Evolutionary conservation across 129 eudicot genomes (phyloP), one percentile per base, ranked within the genome.

Genomic region (Saussurea involucrata): DNA sequence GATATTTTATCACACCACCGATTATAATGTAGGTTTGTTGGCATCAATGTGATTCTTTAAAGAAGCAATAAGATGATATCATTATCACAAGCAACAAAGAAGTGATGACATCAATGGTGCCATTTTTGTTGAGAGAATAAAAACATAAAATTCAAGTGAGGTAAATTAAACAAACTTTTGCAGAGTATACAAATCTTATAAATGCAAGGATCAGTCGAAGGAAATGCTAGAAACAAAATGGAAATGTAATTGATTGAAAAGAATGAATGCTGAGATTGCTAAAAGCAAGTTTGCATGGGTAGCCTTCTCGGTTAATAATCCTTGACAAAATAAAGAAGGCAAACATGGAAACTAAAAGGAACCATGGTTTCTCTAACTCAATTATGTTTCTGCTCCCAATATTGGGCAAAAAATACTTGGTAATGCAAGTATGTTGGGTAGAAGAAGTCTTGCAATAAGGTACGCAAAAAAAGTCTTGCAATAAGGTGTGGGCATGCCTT

Each of bases 11-110:
- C 66, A 73, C 46, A 79, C 53, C 72, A 42, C 67, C 64, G 37
- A 37, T 82, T 79, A 79, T 70, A 80, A 80, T 69, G 64, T 83
- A 75, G 82, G 57, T 55, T 68, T 81, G 63, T 84, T 76, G 85
- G 78, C 80, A 79, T 83, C 78, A 69, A 70, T 77, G 79, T 74
- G 80, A 81, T 81, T 81, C 84, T 74, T 81, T 81, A 58, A 36
- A 67, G 64, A 33, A 74, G 80, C 28, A 74, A 74, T 73, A 66
- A 66, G 29, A 61, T 24, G 46, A 78, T 61, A 70, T 63, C 31
- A 58, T 57, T 33, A 33, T 71, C 63, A 71, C 28, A 34, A 58
- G 17, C 20, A 72, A 55, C 42, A 8, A n/a, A 55, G 15, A 60
- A 71, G 11, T 8, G 55, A 60, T 64, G 64, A 75, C 42, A 64